Percentiles rank a stretch among this genome's conserved stretches.
phyloP scores from a whole-genome alignment of 2,329 filamentous ascomycete species.

The Aspergillus thermomutatus region DNA sequence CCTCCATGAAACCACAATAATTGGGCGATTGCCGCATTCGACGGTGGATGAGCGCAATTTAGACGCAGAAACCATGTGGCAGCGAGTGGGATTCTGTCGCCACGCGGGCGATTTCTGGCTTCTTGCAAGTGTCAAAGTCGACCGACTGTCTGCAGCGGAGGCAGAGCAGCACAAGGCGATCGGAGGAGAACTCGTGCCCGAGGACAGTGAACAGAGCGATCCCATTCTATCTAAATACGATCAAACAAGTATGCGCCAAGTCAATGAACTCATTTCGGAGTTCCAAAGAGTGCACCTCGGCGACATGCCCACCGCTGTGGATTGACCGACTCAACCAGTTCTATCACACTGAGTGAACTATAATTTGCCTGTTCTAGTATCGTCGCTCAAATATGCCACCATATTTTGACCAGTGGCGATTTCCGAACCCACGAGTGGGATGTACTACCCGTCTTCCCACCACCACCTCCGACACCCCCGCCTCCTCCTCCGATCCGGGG shows the following conservation, averaged over 20 bases:
- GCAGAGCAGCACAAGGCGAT: constrained; percentile 1
- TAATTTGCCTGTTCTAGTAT: neutral
- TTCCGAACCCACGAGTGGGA: neutral
- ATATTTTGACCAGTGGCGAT: neutral
- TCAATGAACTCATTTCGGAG: constrained; percentile 37
- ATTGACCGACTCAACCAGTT: neutral
- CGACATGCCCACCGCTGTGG: neutral
- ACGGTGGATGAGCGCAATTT: constrained; percentile 11
- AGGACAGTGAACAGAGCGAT: constrained; percentile 15
- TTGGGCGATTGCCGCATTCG: neutral
- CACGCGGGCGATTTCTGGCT: constrained; percentile 37
- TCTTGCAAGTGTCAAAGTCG: constrained; percentile 30
- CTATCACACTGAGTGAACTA: neutral
- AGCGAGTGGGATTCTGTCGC: constrained; percentile 33
- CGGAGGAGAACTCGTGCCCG: neutral
- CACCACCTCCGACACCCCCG: constrained; percentile 4
- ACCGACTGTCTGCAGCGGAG: constrained; percentile 17
- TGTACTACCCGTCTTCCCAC: neutral
- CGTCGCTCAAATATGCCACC: neutral
- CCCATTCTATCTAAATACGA: constrained; percentile 36
- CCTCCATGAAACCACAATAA: neutral
- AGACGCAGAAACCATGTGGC: constrained; percentile 29
- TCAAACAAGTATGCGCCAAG: constrained; percentile 40
- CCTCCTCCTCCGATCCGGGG: neutral
- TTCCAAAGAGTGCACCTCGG: constrained; percentile 23